Conservation (phyloP, 495 filamentous ascomycete species). For the Clohesyomyces aquaticus region DNA sequence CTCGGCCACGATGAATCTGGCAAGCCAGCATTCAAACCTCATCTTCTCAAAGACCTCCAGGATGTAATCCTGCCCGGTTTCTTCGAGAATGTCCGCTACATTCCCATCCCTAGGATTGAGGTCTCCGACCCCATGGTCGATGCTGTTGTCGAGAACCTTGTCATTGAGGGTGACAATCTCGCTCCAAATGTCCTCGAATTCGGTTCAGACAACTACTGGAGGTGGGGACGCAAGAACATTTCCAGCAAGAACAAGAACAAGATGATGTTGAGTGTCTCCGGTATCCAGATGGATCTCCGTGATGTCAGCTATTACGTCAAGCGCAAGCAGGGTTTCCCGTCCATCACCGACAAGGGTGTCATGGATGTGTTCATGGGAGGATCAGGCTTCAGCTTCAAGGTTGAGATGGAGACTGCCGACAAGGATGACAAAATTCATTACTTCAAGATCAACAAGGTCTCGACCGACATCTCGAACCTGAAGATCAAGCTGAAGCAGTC, state of each 20-base stretch:
- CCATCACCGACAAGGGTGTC: constrained; percentile 84
- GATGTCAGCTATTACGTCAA: constrained; percentile 97
- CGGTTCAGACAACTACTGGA: constrained; percentile 90
- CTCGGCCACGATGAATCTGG: constrained; percentile 84
- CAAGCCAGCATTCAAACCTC: constrained; percentile 86
- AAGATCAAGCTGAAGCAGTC: constrained; percentile 91
- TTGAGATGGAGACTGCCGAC: constrained; percentile 82
- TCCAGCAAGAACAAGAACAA: constrained; percentile 81
- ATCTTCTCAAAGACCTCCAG: constrained; percentile 84
- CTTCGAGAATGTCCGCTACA: constrained; percentile 86
- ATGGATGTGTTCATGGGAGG: constrained; percentile 90
- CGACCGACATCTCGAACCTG: constrained; percentile 81
- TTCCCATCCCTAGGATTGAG: constrained; percentile 93
- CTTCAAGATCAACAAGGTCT: constrained; percentile 90
- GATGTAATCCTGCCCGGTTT: constrained; percentile 83
- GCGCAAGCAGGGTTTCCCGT: constrained; percentile 93
- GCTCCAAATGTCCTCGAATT: constrained; percentile 95
- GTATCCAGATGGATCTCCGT: constrained; percentile 81
- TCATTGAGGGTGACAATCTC: constrained; percentile 95
- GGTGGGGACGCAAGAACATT: constrained; percentile 86
- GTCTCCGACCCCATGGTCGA: constrained; percentile 85
- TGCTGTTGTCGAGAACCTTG: constrained; percentile 88
- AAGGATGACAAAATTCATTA: constrained; percentile 76
- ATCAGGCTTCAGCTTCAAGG: constrained; percentile 86
- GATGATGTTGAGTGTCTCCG: constrained; percentile 80